phyloP scores from a whole-genome alignment of 2,329 filamentous ascomycete genomes.

The Hypoxylon sp. region DNA sequence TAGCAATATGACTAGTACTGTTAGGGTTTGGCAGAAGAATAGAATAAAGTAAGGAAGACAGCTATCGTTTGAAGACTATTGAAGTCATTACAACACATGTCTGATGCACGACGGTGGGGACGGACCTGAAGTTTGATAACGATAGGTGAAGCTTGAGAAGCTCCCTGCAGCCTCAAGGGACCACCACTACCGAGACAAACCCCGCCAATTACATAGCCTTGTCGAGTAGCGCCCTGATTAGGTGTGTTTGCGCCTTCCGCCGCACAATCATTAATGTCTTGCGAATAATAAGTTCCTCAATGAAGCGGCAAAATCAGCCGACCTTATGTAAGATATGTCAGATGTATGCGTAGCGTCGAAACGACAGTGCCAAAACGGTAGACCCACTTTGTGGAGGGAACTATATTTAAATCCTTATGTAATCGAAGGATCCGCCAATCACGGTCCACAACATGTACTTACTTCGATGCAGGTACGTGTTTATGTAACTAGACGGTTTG shows the following conservation, averaged over 20 bases:
- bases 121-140: constrained; percentile 21
- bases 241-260: constrained; percentile 7
- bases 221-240: not conserved
- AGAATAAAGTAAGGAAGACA: constrained; percentile 2
- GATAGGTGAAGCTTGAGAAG: constrained; percentile 33
- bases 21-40: not conserved
- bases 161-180: constrained; percentile 27
- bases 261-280: not conserved
- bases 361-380: not conserved
- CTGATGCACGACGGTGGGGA: constrained; percentile 25
- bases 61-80: constrained; percentile 12
- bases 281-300: not conserved
- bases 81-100: constrained; percentile 31
- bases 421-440: not conserved
- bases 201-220: constrained; percentile 21
- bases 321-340: not conserved
- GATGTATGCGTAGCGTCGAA: constrained; percentile 1
- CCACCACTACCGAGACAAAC: constrained; percentile 5
- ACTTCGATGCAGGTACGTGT: not conserved
- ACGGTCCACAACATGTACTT: not conserved
- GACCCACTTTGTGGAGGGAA: not conserved
- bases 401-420: constrained; percentile 4
- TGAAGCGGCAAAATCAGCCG: constrained; percentile 4
- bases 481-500: not conserved
- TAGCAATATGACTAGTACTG: not conserved